Percentiles rank a stretch among this genome's conserved stretches.
Evolutionary conservation across 1,284 basidiomycete genomes (phyloP).

Genomic region (Ceratobasidium sp.): DNA sequence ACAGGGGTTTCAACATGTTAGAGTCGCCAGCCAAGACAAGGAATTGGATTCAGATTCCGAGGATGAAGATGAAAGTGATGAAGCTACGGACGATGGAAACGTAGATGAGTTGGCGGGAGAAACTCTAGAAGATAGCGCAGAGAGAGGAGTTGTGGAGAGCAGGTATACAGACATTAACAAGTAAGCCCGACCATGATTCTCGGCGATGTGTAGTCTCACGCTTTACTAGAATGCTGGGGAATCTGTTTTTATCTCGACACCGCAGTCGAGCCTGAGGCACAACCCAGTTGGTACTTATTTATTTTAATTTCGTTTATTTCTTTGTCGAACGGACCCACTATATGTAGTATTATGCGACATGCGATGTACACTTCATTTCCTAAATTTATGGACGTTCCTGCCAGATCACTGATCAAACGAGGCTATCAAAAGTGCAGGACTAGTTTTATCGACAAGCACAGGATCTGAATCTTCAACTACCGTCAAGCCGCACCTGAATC

Average conservation of each 20-base stretch:
- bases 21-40: not conserved
- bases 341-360: not conserved
- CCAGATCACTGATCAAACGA: not conserved
- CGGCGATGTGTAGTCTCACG: not conserved
- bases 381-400: not conserved
- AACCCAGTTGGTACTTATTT: not conserved
- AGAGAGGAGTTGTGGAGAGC: conserved; percentile 18
- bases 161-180: conserved; percentile 36
- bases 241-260: conserved; percentile 66
- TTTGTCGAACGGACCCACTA: not conserved
- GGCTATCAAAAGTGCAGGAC: not conserved
- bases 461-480: conserved; percentile 29
- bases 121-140: conserved; percentile 21
- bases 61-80: conserved; percentile 41
- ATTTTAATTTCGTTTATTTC: not conserved
- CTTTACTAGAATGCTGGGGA: conserved; percentile 58
- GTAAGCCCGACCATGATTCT: conserved; percentile 6
- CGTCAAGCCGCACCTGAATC: conserved; percentile 48
- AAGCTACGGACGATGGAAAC: conserved; percentile 49
- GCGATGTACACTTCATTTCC: not conserved
- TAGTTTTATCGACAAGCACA: not conserved
- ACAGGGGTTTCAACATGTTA: conserved; percentile 1
- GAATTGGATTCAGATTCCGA: conserved; percentile 28
- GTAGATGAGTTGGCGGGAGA: conserved; percentile 47
- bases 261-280: conserved; percentile 43